Base-by-base conservation (phyloP, 2,329 filamentous ascomycete genomes). In the Chaetomiaceae sp. region DNA sequence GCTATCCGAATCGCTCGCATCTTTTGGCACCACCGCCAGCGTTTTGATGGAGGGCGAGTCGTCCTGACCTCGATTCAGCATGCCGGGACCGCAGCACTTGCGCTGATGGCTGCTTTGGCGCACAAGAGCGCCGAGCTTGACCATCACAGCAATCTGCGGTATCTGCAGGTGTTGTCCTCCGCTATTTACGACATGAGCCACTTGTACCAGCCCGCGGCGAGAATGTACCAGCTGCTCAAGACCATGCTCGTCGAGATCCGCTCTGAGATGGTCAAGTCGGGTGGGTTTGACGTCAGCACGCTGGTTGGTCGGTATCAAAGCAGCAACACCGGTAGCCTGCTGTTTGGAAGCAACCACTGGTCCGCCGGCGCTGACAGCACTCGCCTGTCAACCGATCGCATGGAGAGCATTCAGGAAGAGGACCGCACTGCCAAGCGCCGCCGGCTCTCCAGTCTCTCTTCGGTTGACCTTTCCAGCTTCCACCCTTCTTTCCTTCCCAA, bases 1-100 rank as follows among this genome's bases (percentile, higher is more conserved):
- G 77, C 78, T 4, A 75, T 79, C 51, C 67, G 75, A 0, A 74
- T 80, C 0, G 73, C 76, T 0, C 70, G 73, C 20, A 78, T 80
- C 53, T 79, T 79, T 60, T 78, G 75, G 75, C 76, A 78, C 54
- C 76, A 80, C 57, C 70, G 77, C 0, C 75, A 78, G 61, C 69
- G 74, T 3, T 79, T 79, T 48, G 73, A 77, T 48, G 75, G 74
- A 1, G 72, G 71, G 51, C 76, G 75, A 52, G 77, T 79, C 18
- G 75, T 75, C 21, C 67, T 77, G 23, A 74, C 74, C 0, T 75
- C 73, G 2, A 70, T 80, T 43, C 77, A 80, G 57, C 78, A 81
- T 64, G 73, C 75, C 25, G 77, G 77, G 3, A 79, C 77, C 2
- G 76, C 78, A 9, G 76, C 76, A 3, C 76, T 77, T 2, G 78